phyloP scores from a whole-genome alignment of 805 yeast genomes.

The Metschnikowia kofuensis region DNA sequence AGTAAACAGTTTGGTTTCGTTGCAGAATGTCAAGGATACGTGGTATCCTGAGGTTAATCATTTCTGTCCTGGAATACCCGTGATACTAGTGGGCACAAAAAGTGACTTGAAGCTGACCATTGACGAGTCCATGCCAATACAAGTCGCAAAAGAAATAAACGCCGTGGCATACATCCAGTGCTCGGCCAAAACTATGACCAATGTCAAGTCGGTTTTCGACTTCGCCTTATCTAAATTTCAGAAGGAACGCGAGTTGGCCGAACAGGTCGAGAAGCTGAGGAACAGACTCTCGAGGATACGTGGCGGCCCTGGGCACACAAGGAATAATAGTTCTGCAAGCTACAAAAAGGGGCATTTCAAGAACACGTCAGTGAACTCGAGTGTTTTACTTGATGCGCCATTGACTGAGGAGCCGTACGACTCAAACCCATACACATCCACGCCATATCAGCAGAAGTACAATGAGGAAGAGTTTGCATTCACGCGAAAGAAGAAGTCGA shows the following conservation, averaged over 20 bases:
- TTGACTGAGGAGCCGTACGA: conserved; percentile 32
- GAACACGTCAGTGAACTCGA: conserved; percentile 35
- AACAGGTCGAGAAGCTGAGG: conserved; percentile 34
- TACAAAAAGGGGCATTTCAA: conserved; percentile 36
- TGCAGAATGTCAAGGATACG: conserved; percentile 70
- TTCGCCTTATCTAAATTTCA: conserved; percentile 50
- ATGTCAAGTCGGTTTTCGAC: conserved; percentile 67
- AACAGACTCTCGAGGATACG: conserved; percentile 36
- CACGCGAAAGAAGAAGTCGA: conserved; percentile 31
- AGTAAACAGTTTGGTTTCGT: conserved; percentile 56
- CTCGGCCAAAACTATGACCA: conserved; percentile 68
- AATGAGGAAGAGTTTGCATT: conserved; percentile 43
- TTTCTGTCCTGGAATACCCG: conserved; percentile 78
- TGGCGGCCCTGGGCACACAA: conserved; percentile 21
- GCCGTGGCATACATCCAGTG: conserved; percentile 76
- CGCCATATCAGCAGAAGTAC: conserved; percentile 21
- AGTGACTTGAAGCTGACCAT: conserved; percentile 49
- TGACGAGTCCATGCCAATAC: conserved; percentile 49
- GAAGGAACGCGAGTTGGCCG: conserved; percentile 33
- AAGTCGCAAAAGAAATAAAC: conserved; percentile 56
- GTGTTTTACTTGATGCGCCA: conserved; percentile 38
- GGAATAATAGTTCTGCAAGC: conserved; percentile 18
- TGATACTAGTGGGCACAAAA: conserved; percentile 79
- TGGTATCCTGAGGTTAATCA: conserved; percentile 89
- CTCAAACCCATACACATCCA: conserved; percentile 34